Evolutionary conservation across 305 asterid species (phyloP), one percentile per base, ranked within the genome.

Genomic region (Rubia tinctorum): DNA sequence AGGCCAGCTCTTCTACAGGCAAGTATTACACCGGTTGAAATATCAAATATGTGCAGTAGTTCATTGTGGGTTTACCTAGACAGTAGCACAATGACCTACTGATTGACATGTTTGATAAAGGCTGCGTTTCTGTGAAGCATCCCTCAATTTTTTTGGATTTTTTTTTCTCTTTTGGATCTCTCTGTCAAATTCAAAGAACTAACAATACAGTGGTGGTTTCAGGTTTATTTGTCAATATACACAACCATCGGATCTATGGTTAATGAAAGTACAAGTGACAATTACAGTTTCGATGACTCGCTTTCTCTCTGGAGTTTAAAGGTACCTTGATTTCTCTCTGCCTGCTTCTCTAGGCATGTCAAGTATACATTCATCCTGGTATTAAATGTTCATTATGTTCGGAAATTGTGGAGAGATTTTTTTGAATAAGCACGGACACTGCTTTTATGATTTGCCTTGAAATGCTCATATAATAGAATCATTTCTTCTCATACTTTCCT

Each of bases 1-100:
- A 88, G 95, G 82, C 96, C 97, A 34, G 95, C 97, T 65, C 83
- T 92, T 80, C 77, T 95, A 58, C 99, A 95, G 98, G 99, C 88
- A 80, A 74, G 42, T 72, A 11, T 74, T 56, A 14, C 45, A 22
- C 44, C 34, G 12, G 43, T 18, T 44, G 18, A 17, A 30, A 30
- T 61, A 2, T 44, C 12, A 17, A 30, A 30, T 61, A 2, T 69
- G 43, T 20, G 30, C 17, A 18, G n/a, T 1, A 7, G 60, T 47
- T 58, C 12, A 8, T 27, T 49, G 45, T 34, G 74, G 39, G 55
- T 40, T 15, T 13, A 37, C 11, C 53, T 65, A 20, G 47, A 27
- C 34, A 37, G 37, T 59, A n/a, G 76, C 60, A 49, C 17, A 20
- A 12, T 37, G 37, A 73, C 12, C 7, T n/a, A 55, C 15, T 66